Evolutionary conservation across 345 rosid species (phyloP).

Genomic region (Cardamine occulta): DNA sequence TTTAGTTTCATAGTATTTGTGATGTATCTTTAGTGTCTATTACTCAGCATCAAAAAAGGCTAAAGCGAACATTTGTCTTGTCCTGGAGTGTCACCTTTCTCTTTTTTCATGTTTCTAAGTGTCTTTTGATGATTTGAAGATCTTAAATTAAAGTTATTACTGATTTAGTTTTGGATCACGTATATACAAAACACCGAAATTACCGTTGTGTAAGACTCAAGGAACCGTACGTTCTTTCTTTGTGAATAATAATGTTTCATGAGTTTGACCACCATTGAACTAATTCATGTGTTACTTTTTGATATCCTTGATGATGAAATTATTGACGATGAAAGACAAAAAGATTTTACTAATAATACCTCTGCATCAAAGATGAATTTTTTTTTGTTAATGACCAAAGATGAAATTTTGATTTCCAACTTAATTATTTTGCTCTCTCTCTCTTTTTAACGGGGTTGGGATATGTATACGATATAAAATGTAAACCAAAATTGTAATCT

Average conservation of each 20-base stretch:
- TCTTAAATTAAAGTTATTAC: slow-evolving; percentile 33
- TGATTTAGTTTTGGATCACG: slow-evolving; percentile 7
- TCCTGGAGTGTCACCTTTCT: slow-evolving; percentile 32
- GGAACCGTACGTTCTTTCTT: slow-evolving; percentile 23
- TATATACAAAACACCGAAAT: background rate
- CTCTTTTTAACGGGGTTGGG: too few species aligned
- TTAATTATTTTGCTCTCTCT: too few species aligned
- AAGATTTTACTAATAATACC: background rate
- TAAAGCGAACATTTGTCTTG: slow-evolving; percentile 39
- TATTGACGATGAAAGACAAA: background rate
- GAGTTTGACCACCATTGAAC: slow-evolving; percentile 3
- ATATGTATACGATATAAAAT: too few species aligned
- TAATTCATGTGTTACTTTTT: background rate
- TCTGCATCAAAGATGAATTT: background rate
- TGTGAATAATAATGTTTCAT: slow-evolving; percentile 4
- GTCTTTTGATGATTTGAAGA: slow-evolving; percentile 33
- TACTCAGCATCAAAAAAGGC: slow-evolving; percentile 37
- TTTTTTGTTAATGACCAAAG: too few species aligned
- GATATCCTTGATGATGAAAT: background rate
- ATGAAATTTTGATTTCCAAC: background rate
- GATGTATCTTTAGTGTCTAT: slow-evolving; percentile 30
- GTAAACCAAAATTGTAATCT: background rate
- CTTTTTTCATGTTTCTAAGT: slow-evolving; percentile 24
- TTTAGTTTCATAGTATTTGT: slow-evolving; percentile 37
- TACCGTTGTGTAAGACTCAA: slow-evolving; percentile 15